Conservation (phyloP, 805 yeast genomes). For the Metschnikowia orientalis region DNA sequence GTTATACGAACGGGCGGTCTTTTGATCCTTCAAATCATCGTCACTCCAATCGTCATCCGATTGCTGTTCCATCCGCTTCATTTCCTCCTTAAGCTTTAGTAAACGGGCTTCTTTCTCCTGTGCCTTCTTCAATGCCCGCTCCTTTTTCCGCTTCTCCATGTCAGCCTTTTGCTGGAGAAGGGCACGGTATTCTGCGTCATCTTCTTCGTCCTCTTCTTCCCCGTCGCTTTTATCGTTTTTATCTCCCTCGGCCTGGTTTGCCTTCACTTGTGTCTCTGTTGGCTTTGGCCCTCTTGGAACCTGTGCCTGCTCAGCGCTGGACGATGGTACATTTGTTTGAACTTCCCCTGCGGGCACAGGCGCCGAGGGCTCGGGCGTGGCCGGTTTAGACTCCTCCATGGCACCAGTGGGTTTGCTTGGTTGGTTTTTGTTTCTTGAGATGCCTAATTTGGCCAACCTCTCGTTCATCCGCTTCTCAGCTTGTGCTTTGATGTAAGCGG, state of each 20-base stretch:
- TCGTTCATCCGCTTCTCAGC: constrained; percentile 75
- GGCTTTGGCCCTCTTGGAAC: constrained; percentile 6
- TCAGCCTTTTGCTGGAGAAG: constrained; percentile 42
- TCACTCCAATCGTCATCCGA: constrained; percentile 23
- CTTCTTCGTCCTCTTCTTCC: constrained; percentile 32
- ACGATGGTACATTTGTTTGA: no score
- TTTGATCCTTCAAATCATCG: constrained; percentile 25
- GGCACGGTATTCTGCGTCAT: constrained; percentile 44
- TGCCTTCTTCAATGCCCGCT: constrained; percentile 47
- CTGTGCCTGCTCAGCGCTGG: constrained; percentile 2
- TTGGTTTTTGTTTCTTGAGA: constrained; percentile 41
- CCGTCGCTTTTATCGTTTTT: constrained; percentile 21
- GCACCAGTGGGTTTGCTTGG: no score
- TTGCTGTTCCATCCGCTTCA: constrained; percentile 38
- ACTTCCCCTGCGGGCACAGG: no score
- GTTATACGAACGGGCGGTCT: constrained; percentile 18
- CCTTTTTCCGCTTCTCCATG: constrained; percentile 40
- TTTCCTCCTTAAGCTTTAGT: constrained; percentile 54
- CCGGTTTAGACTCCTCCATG: no score
- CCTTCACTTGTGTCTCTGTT: constrained; percentile 4
- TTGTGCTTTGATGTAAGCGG: constrained; percentile 79
- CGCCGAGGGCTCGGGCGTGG: no score
- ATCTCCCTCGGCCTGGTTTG: constrained; percentile 8
- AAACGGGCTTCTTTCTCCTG: constrained; percentile 57
- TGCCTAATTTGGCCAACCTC: constrained; percentile 75